These are phyloP conservation scores for Picea engelmannii DNA, from an alignment of 83 land plant species.

Conservation along the genomic window DNA sequence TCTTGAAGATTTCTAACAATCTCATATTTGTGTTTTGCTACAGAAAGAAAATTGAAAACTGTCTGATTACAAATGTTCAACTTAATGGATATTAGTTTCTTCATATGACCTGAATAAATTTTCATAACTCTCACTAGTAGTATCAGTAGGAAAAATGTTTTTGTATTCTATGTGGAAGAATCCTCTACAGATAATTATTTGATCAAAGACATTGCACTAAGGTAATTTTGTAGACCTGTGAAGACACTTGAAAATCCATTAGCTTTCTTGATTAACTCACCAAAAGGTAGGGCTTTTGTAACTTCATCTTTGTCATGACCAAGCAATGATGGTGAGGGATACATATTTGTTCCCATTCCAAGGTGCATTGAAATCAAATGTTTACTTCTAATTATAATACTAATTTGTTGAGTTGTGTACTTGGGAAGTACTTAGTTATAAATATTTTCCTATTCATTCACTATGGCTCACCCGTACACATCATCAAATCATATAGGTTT, in stretches of 20 bases:
- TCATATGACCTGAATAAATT: background rate
- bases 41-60: background rate
- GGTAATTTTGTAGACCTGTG: too few relatives aligned
- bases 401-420: background rate
- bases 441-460: background rate
- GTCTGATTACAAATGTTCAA: background rate
- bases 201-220: background rate
- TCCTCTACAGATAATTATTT: background rate
- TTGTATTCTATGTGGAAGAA: background rate
- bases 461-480: background rate
- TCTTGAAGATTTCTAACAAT: constrained; percentile 77
- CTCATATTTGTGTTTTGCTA: constrained; percentile 82
- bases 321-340: too few relatives aligned
- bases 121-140: background rate
- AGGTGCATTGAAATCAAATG: background rate
- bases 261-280: too few relatives aligned
- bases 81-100: background rate
- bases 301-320: too few relatives aligned
- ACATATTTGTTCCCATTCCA: too few relatives aligned
- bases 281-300: too few relatives aligned
- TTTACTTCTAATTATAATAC: background rate
- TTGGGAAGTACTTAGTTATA: background rate
- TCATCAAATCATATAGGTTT: background rate
- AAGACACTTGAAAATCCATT: too few relatives aligned
- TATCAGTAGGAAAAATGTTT: background rate